phyloP scores from a whole-genome alignment of 768 basidiomycete species.

The Trametes gibbosa region DNA sequence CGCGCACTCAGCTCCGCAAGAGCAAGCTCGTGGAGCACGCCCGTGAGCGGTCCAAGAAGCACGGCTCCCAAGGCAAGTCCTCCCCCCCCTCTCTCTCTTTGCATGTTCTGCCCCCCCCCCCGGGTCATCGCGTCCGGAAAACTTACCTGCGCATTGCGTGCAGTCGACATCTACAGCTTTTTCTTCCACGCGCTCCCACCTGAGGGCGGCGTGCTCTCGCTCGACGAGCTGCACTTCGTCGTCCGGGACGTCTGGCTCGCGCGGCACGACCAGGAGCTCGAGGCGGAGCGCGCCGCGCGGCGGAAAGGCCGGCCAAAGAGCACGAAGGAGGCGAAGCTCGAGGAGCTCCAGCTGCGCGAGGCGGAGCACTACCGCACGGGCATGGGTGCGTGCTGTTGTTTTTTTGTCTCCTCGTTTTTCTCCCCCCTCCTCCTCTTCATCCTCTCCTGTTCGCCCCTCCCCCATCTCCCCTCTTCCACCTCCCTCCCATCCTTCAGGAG shows the following conservation, averaged over 20 bases:
- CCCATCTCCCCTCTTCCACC: too few relatives aligned
- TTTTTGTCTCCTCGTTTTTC: too few relatives aligned
- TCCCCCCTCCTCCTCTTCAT: too few relatives aligned
- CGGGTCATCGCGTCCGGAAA: too few relatives aligned
- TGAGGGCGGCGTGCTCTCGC: conserved; percentile 49
- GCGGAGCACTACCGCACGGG: conserved; percentile 76
- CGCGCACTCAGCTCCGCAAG: conserved; percentile 65
- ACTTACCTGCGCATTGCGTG: background rate
- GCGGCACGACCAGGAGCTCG: conserved; percentile 65
- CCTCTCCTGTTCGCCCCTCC: too few relatives aligned
- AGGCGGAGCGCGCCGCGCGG: conserved; percentile 55
- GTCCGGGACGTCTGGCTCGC: conserved; percentile 70
- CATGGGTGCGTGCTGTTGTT: conserved; percentile 52
- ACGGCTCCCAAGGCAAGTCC: conserved; percentile 49
- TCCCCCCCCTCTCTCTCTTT: too few relatives aligned
- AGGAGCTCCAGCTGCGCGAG: conserved; percentile 69
- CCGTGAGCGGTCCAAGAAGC: conserved; percentile 55
- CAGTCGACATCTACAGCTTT: conserved; percentile 73
- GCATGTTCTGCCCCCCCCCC: too few relatives aligned
- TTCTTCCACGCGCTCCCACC: conserved; percentile 72
- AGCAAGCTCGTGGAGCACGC: conserved; percentile 58
- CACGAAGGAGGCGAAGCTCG: conserved; percentile 59
- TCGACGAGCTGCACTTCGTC: conserved; percentile 65
- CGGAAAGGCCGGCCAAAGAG: conserved; percentile 79
- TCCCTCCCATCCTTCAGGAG: too few relatives aligned